Evolutionary conservation across 495 filamentous ascomycete species (phyloP), one percentile per base, ranked within the genome.

Genomic region (Bryoglossum gracile): DNA sequence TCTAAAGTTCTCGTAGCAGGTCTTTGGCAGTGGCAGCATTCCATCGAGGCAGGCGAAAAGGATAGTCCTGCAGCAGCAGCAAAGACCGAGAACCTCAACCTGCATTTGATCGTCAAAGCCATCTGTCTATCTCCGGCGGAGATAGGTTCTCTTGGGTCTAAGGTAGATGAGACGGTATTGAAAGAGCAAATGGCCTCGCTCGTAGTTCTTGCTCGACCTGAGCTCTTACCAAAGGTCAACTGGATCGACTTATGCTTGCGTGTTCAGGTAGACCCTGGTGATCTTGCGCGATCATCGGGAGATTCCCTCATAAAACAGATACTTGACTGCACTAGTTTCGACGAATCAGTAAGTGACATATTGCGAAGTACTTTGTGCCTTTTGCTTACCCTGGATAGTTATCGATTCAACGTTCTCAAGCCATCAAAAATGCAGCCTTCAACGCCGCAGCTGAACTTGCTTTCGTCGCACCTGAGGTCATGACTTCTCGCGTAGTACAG

Each of bases 221-320:
- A 89, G 45, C 62, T 98, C 25, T 75, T 96, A 51, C 84, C 89
- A 0, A 76, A 78, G 21, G 72, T 78, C 13, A 82, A 76, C 33
- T 98, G 94, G 94, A 98, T 98, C 62, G 81, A 86, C 21, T 59
- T 87, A 3, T 95, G 89, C 59, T 68, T 96, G 32, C 77, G 75
- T 50, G 78, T 84, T 18, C 79, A 83, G 18, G 70, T 86, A 3
- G 92, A 98, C 63, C 92, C 92, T 2, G 90, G 89, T 14, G 67
- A 74, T 9, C 73, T 98, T 40, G 87, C 82, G 4, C 67, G 69
- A 18, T 74, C 71, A 24, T 67, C 72, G 46, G 69, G 71, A 33
- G 61, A 70, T 5, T 41, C 55, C 16, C 51, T 79, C 22, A 59
- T 77, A 26, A 55, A 71, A 18, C 67, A 78, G 42, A 68, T 82